Evolutionary conservation across 1,284 basidiomycete genomes (phyloP).

Genomic region (Limonomyces culmigenus): DNA sequence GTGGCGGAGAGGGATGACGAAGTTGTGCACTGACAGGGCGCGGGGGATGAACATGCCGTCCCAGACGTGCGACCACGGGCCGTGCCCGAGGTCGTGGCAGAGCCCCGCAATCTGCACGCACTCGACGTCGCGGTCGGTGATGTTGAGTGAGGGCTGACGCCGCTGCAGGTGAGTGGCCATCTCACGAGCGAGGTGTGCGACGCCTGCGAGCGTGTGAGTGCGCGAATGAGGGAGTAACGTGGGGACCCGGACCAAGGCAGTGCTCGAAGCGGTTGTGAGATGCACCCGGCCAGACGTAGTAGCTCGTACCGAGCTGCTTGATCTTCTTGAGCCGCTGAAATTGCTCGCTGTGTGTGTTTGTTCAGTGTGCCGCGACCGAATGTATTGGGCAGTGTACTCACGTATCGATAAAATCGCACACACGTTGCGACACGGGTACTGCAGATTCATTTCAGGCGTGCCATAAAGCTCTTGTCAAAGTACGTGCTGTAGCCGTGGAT

Average conservation of each 20-base stretch:
- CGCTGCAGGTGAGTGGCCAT: slow-evolving; percentile 38
- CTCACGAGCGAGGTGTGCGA: slow-evolving; percentile 47
- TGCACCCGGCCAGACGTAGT: slow-evolving; percentile 59
- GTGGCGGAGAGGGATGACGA: slow-evolving; percentile 1
- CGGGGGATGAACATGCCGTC: slow-evolving; percentile 45
- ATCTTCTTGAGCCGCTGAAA: slow-evolving; percentile 60
- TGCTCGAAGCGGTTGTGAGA: slow-evolving; percentile 71
- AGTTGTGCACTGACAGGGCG: slow-evolving; percentile 25
- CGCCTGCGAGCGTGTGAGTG: slow-evolving; percentile 24
- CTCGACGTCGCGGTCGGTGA: slow-evolving; percentile 46
- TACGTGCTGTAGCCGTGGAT: too few species aligned
- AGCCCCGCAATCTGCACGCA: slow-evolving; percentile 48
- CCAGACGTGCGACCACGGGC: slow-evolving; percentile 64
- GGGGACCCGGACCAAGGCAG: slow-evolving; percentile 33
- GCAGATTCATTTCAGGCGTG: neutral
- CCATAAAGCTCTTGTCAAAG: too few species aligned
- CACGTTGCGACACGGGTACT: slow-evolving; percentile 20
- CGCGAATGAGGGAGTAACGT: neutral
- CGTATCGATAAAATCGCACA: slow-evolving; percentile 26
- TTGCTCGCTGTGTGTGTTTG: slow-evolving; percentile 28
- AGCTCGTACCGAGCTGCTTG: slow-evolving; percentile 63
- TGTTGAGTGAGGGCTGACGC: slow-evolving; percentile 43
- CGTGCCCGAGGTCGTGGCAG: slow-evolving; percentile 60
- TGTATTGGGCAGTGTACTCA: slow-evolving; percentile 11
- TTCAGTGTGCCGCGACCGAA: neutral